Percentiles rank a stretch among this genome's conserved stretches.
phyloP scores from a whole-genome alignment of 2,329 filamentous ascomycete species.

The Colletotrichum spaethianum region DNA sequence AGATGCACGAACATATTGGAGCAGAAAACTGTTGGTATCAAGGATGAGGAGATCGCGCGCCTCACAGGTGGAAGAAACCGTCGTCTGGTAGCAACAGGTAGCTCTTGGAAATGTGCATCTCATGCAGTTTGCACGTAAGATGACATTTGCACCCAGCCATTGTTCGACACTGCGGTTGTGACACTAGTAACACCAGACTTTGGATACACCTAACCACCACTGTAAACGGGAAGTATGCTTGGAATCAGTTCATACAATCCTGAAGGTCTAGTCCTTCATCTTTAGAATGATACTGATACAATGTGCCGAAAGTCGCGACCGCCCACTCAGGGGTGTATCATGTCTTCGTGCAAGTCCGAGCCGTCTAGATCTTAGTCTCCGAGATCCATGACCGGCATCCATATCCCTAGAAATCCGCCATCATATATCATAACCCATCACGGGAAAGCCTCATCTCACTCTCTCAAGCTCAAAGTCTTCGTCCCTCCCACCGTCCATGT shows the following conservation, averaged over 20 bases:
- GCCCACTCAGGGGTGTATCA: too few relatives aligned
- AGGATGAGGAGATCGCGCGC: not conserved
- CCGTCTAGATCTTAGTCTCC: too few relatives aligned
- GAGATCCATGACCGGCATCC: too few relatives aligned
- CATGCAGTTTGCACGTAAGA: not conserved
- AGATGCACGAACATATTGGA: too few relatives aligned
- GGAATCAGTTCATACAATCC: not conserved
- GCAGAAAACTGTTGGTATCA: too few relatives aligned
- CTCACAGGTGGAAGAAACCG: not conserved
- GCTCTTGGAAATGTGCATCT: not conserved
- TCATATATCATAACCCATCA: not conserved
- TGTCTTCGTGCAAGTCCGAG: not conserved
- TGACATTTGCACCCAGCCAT: not conserved
- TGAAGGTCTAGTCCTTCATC: not conserved
- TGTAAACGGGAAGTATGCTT: too few relatives aligned
- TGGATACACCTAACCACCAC: too few relatives aligned
- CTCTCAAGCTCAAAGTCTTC: conserved; percentile 40
- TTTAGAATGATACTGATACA: not conserved
- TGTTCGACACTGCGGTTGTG: not conserved
- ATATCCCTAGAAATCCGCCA: not conserved
- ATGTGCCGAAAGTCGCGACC: not conserved
- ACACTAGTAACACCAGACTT: not conserved
- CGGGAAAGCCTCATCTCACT: not conserved
- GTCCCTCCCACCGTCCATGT: conserved; percentile 47
- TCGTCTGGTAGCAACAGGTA: not conserved